A percentile compares a stretch with the other conserved stretches of the same genome.
Conservation (phyloP, 2,329 filamentous ascomycete species). For the Ascosphaera aggregata region DNA sequence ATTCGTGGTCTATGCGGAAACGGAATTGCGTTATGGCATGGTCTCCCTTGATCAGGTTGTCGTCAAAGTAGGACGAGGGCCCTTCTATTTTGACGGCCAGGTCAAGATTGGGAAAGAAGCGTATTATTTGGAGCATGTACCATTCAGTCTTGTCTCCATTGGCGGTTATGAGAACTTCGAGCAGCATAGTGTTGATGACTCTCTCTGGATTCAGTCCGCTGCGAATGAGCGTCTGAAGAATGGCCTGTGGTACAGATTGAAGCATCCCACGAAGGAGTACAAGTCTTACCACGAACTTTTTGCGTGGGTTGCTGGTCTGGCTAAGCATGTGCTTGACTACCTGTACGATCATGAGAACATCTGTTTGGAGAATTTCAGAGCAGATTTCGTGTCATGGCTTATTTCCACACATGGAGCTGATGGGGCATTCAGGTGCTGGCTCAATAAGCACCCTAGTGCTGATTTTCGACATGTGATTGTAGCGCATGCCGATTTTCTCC, state of each 20-base stretch:
- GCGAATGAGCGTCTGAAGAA: constrained; percentile 10
- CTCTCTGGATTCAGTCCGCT: constrained; percentile 41
- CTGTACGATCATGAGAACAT: constrained; percentile 20
- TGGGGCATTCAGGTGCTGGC: constrained; percentile 30
- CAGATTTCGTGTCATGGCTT: constrained; percentile 36
- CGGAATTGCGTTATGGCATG: constrained; percentile 24
- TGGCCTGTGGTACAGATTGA: constrained; percentile 40
- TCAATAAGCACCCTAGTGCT: constrained; percentile 17
- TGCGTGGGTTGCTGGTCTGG: constrained; percentile 45
- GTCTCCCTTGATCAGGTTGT: constrained; percentile 30
- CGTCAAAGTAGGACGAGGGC: constrained; percentile 14
- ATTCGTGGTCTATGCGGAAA: constrained; percentile 33
- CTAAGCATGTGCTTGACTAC: constrained; percentile 51
- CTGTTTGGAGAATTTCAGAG: constrained; percentile 31
- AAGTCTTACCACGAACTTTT: constrained; percentile 37
- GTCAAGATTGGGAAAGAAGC: constrained; percentile 21
- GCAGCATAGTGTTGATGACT: constrained; percentile 23
- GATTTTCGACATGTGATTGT: constrained; percentile 43
- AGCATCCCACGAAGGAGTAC: constrained; percentile 35
- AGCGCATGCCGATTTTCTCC: constrained; percentile 38
- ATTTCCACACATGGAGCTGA: constrained; percentile 20
- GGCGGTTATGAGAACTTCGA: constrained; percentile 36
- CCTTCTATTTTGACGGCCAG: constrained; percentile 36
- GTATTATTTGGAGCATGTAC: constrained; percentile 30
- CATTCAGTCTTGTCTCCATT: constrained; percentile 37